Evolutionary conservation across 345 rosid species (phyloP).

Genomic region (Brassica nigra): DNA sequence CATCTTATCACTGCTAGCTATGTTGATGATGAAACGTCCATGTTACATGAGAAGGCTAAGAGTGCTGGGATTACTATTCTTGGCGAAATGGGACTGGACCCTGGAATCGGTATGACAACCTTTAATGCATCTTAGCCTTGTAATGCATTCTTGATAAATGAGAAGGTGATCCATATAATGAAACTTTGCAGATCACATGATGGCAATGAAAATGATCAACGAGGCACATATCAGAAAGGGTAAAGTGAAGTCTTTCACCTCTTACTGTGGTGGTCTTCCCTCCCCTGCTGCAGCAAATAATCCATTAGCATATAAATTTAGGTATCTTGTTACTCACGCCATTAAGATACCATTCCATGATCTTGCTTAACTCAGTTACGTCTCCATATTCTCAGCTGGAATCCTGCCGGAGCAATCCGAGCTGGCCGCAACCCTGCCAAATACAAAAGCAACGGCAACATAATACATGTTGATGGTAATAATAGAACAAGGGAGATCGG

Average conservation of each 20-base stretch:
- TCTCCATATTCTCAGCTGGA: slow-evolving; percentile 65
- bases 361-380: slow-evolving; percentile 23
- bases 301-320: slow-evolving; percentile 92
- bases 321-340: slow-evolving; percentile 44
- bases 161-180: slow-evolving; percentile 14
- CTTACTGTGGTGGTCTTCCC: slow-evolving; percentile 94
- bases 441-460: slow-evolving; percentile 57
- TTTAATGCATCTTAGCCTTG: background rate
- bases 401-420: slow-evolving; percentile 92
- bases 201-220: slow-evolving; percentile 96
- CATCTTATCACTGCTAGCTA: slow-evolving; percentile 98
- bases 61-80: slow-evolving; percentile 80
- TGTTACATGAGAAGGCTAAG: slow-evolving; percentile 70
- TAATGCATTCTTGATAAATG: background rate
- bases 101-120: slow-evolving; percentile 77
- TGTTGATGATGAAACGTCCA: slow-evolving; percentile 70
- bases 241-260: slow-evolving; percentile 74
- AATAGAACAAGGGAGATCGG: background rate
- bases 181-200: slow-evolving; percentile 80
- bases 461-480: slow-evolving; percentile 67
- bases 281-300: slow-evolving; percentile 97
- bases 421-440: slow-evolving; percentile 80
- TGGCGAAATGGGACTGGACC: slow-evolving; percentile 98
- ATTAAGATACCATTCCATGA: slow-evolving; percentile 12
- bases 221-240: slow-evolving; percentile 68